Conservation (phyloP, 73 alveolate species). For the Uronychia binucleata region DNA sequence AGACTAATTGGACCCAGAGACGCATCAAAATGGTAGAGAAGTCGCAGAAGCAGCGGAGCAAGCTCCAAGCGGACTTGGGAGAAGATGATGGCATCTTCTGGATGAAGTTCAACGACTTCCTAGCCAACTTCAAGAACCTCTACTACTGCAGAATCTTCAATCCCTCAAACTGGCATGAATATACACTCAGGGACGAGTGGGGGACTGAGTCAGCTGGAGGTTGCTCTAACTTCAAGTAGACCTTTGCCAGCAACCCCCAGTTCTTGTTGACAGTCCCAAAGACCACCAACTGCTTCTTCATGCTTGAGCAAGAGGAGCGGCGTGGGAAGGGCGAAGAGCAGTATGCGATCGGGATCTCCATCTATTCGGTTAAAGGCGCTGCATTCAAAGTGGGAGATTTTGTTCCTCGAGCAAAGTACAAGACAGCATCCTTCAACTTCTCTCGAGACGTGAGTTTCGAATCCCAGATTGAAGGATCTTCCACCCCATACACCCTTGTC, state of each 20-base stretch:
- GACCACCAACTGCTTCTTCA: neutral
- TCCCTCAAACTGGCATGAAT: neutral
- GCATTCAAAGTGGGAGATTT: neutral
- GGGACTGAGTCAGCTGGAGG: slow-evolving; percentile 30
- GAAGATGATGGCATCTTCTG: slow-evolving; percentile 82
- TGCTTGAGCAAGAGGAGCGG: neutral
- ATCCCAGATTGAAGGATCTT: neutral
- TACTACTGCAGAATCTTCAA: slow-evolving; percentile 58
- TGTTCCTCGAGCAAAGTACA: slow-evolving; percentile 17
- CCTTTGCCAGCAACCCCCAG: slow-evolving; percentile 11
- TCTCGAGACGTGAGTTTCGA: neutral
- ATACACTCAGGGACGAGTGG: neutral
- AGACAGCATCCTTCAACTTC: neutral
- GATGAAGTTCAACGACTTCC: slow-evolving; percentile 80
- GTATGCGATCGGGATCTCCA: neutral
- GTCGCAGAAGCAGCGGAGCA: slow-evolving; percentile 38
- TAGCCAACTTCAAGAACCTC: slow-evolving; percentile 53
- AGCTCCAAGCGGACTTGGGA: slow-evolving; percentile 24
- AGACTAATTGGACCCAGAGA: slow-evolving; percentile 72
- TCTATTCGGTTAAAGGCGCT: neutral
- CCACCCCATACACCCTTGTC: slow-evolving; percentile 4
- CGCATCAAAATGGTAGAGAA: slow-evolving; percentile 58
- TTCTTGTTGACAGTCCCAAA: slow-evolving; percentile 2
- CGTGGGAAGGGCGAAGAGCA: neutral
- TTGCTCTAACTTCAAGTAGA: slow-evolving; percentile 1